These are phyloP conservation scores for Penicillium verhagenii DNA, from an alignment of 495 filamentous ascomycete species.

Conservation along the genomic window DNA sequence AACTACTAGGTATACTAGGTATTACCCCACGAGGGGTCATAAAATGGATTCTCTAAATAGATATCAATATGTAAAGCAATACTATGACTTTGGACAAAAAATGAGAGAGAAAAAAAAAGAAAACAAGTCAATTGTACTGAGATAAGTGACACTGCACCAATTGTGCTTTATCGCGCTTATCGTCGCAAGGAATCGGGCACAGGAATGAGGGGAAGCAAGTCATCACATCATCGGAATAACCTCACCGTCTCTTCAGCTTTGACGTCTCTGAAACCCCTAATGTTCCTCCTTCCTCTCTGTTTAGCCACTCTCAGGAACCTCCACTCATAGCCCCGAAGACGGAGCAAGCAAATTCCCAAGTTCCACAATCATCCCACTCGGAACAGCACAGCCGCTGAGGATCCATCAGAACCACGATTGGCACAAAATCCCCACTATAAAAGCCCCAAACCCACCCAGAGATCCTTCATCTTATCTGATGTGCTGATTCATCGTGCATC, in stretches of 20 bases:
- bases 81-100: too few relatives aligned
- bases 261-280: too few relatives aligned
- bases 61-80: too few relatives aligned
- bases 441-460: constrained; percentile 1
- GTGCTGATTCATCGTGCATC: constrained; percentile 20
- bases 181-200: background rate
- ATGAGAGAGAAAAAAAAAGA: too few relatives aligned
- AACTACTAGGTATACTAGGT: too few relatives aligned
- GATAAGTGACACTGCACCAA: too few relatives aligned
- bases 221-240: constrained; percentile 3
- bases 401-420: constrained; percentile 9
- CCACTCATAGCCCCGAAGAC: constrained; percentile 17
- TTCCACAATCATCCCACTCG: constrained; percentile 33
- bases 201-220: constrained; percentile 1
- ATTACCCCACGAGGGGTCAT: background rate
- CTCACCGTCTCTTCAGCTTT: background rate
- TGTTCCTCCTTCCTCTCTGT: background rate
- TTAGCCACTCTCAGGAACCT: background rate
- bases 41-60: background rate
- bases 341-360: constrained; percentile 25
- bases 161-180: too few relatives aligned
- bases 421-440: constrained; percentile 17
- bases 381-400: constrained; percentile 1
- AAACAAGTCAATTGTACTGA: too few relatives aligned
- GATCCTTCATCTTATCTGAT: constrained; percentile 28